These are phyloP conservation scores for Fusarium tanahbumbuense DNA, from an alignment of 2,329 filamentous ascomycete species.

Conservation along the genomic window DNA sequence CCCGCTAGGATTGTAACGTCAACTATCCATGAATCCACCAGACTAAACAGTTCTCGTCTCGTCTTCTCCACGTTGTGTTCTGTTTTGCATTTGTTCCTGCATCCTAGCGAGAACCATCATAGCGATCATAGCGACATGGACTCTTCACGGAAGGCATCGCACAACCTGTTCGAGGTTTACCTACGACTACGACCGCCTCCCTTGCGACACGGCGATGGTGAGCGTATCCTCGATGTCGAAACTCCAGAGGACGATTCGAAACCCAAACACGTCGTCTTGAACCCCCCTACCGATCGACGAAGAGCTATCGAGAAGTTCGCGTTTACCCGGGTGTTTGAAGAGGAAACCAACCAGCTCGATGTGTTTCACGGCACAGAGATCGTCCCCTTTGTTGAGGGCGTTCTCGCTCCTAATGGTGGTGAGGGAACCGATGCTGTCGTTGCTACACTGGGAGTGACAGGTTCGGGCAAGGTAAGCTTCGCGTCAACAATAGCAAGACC, in stretches of 20 bases:
- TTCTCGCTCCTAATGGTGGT: constrained; percentile 76
- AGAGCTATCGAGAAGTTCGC: constrained; percentile 92
- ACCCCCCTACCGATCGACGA: constrained; percentile 86
- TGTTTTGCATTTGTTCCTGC: constrained; percentile 19
- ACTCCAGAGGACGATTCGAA: constrained; percentile 56
- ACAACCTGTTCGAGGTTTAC: constrained; percentile 88
- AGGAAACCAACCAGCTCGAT: constrained; percentile 84
- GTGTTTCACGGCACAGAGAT: constrained; percentile 86
- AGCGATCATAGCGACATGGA: constrained; percentile 52
- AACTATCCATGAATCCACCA: constrained; percentile 40
- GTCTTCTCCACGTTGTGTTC: constrained; percentile 16
- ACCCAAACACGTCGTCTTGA: constrained; percentile 78
- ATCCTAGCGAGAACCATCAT: constrained; percentile 17
- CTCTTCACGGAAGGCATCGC: constrained; percentile 50
- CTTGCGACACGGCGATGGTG: constrained; percentile 57
- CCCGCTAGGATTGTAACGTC: constrained; percentile 24
- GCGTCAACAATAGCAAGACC: constrained; percentile 18
- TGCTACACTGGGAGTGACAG: constrained; percentile 92
- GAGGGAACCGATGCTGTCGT: constrained; percentile 90
- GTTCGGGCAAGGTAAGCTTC: constrained; percentile 85
- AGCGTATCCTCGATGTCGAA: constrained; percentile 86
- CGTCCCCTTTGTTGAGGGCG: constrained; percentile 80
- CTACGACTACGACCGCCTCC: constrained; percentile 83
- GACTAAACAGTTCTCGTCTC: constrained; percentile 19
- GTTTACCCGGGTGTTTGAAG: constrained; percentile 93